phyloP scores from a whole-genome alignment of 345 rosid genomes.

The Anastatica hierochuntica region DNA sequence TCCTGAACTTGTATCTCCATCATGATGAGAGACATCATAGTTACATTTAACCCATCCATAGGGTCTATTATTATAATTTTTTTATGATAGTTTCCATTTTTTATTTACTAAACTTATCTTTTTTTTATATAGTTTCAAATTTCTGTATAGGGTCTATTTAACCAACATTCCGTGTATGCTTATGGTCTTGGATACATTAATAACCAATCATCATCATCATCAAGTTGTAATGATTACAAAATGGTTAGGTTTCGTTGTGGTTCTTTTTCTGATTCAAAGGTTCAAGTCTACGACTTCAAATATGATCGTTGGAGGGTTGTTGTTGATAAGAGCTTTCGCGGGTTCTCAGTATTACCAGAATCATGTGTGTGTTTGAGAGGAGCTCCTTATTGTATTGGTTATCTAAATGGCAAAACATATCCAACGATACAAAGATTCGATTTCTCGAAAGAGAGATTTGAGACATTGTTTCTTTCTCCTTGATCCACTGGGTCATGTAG shows the following conservation, averaged over 20 bases:
- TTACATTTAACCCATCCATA: no score
- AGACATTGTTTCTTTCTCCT: slow-evolving; percentile 7
- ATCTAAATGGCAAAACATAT: background rate
- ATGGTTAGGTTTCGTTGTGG: slow-evolving; percentile 2
- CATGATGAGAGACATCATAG: no score
- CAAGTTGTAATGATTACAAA: background rate
- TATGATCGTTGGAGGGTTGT: background rate
- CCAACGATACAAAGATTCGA: slow-evolving; percentile 1
- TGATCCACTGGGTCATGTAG: background rate
- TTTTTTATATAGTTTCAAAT: no score
- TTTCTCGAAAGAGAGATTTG: slow-evolving; percentile 8
- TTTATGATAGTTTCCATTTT: no score
- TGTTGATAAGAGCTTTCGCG: background rate
- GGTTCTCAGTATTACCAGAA: background rate
- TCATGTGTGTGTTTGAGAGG: slow-evolving; percentile 1
- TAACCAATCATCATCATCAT: background rate
- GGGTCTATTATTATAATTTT: no score
- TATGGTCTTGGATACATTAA: slow-evolving; percentile 9
- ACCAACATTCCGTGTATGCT: background rate
- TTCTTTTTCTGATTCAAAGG: background rate
- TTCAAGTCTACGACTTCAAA: background rate
- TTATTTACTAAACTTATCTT: no score
- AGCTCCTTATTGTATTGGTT: slow-evolving; percentile 11
- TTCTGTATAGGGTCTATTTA: background rate
- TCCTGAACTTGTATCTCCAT: no score